Conservation (phyloP, 1,284 basidiomycete species). For the Quambalaria eucalypti region DNA sequence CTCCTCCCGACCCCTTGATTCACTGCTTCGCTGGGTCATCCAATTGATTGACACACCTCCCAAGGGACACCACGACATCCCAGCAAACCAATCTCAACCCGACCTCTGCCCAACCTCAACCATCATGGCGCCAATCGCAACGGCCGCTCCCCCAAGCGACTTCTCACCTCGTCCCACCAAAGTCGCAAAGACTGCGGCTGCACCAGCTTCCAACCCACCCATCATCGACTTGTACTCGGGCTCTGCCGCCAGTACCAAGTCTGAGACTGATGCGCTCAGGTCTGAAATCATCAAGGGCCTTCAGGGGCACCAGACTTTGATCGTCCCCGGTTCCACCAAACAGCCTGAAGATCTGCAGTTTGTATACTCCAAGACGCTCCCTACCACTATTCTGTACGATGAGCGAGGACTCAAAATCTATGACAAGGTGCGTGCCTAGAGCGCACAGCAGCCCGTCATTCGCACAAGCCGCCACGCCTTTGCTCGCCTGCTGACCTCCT, state of each 20-base stretch:
- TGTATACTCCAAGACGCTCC: slow-evolving; percentile 52
- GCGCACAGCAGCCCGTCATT: not conserved
- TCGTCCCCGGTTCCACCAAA: slow-evolving; percentile 24
- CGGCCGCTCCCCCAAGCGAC: not conserved
- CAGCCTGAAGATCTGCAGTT: slow-evolving; percentile 19
- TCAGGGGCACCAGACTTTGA: slow-evolving; percentile 13
- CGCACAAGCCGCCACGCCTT: not conserved
- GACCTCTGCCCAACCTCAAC: not conserved
- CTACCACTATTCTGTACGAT: slow-evolving; percentile 79
- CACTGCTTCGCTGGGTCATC: too few relatives aligned
- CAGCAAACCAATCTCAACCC: too few relatives aligned
- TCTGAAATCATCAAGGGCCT: slow-evolving; percentile 25
- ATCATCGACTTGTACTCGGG: slow-evolving; percentile 30
- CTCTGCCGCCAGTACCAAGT: slow-evolving; percentile 17
- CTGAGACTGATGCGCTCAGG: slow-evolving; percentile 19
- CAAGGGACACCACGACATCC: too few relatives aligned
- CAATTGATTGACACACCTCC: too few relatives aligned
- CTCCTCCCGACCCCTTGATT: too few relatives aligned
- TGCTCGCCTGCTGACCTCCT: not conserved
- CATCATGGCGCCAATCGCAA: not conserved
- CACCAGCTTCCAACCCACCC: not conserved
- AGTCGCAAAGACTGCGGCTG: not conserved
- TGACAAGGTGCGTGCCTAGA: slow-evolving; percentile 49
- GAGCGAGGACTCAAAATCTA: slow-evolving; percentile 72
- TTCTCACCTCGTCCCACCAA: not conserved